These are phyloP conservation scores for Backusella circina DNA, from an alignment of 192 early-diverging fungal species.

Conservation along the genomic window DNA sequence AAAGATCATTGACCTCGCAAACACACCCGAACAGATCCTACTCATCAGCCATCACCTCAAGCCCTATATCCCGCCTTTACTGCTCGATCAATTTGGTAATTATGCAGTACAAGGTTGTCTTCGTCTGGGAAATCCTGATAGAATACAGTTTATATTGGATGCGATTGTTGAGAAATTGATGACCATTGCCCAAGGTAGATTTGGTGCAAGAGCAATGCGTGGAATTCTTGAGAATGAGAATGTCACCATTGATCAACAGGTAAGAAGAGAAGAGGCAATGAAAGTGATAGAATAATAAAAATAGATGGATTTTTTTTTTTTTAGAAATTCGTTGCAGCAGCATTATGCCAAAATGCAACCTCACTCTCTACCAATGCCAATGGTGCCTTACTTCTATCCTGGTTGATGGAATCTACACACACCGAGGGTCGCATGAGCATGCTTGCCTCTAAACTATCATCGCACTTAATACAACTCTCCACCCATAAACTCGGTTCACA, in stretches of 20 bases:
- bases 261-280: background rate
- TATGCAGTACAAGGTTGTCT: slow-evolving; percentile 97
- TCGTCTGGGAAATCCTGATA: slow-evolving; percentile 66
- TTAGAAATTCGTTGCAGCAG: slow-evolving; percentile 86
- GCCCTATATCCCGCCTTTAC: slow-evolving; percentile 76
- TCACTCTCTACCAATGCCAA: slow-evolving; percentile 84
- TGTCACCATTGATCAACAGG: slow-evolving; percentile 74
- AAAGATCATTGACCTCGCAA: slow-evolving; percentile 91
- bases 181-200: slow-evolving; percentile 89
- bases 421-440: slow-evolving; percentile 79
- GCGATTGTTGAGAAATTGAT: slow-evolving; percentile 80
- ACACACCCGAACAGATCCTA: slow-evolving; percentile 66
- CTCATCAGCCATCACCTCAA: slow-evolving; percentile 57
- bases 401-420: slow-evolving; percentile 84
- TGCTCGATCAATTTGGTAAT: slow-evolving; percentile 97
- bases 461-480: slow-evolving; percentile 70
- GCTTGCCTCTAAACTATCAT: slow-evolving; percentile 73
- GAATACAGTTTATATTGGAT: slow-evolving; percentile 89
- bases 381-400: slow-evolving; percentile 85
- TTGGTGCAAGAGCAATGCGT: slow-evolving; percentile 90
- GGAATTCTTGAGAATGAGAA: slow-evolving; percentile 85
- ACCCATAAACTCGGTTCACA: slow-evolving; percentile 84
- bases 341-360: slow-evolving; percentile 79
- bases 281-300: too few species aligned
- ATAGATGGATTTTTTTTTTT: too few species aligned